phyloP scores from a whole-genome alignment of 768 basidiomycete species.

The Kondoa malvinella region DNA sequence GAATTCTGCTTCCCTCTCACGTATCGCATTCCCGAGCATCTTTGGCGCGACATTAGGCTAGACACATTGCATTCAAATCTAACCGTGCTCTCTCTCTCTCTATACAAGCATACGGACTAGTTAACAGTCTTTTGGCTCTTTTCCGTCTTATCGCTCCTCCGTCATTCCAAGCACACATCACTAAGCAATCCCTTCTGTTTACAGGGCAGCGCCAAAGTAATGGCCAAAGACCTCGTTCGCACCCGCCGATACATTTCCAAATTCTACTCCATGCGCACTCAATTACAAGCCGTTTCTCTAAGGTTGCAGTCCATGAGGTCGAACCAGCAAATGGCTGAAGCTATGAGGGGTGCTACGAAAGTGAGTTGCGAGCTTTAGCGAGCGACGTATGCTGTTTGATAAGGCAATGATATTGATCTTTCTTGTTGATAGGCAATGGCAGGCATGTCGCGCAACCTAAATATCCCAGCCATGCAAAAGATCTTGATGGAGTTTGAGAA shows the following conservation, averaged over 20 bases:
- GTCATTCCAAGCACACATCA: not conserved
- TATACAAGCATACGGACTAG: no score
- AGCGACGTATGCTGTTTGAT: not conserved
- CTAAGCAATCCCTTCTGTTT: conserved; percentile 4
- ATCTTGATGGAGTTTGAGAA: conserved; percentile 98
- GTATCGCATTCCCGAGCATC: no score
- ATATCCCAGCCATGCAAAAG: conserved; percentile 79
- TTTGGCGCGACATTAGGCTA: no score
- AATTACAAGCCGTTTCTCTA: conserved; percentile 84
- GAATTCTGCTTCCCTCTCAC: no score
- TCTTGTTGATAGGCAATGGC: conserved; percentile 63
- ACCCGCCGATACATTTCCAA: conserved; percentile 91
- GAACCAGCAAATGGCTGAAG: conserved; percentile 98
- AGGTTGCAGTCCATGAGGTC: conserved; percentile 90
- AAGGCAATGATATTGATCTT: not conserved
- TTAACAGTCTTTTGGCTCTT: no score
- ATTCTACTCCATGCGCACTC: conserved; percentile 97
- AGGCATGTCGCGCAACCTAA: conserved; percentile 88
- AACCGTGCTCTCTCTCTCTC: no score
- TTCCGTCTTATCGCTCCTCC: not conserved
- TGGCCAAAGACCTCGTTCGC: conserved; percentile 96
- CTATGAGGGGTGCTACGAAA: conserved; percentile 93
- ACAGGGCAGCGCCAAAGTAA: conserved; percentile 95
- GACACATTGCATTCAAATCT: no score
- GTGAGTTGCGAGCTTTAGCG: conserved; percentile 39